These are phyloP conservation scores for Lentinula edodes DNA, from an alignment of 768 basidiomycete species.

Conservation along the genomic window DNA sequence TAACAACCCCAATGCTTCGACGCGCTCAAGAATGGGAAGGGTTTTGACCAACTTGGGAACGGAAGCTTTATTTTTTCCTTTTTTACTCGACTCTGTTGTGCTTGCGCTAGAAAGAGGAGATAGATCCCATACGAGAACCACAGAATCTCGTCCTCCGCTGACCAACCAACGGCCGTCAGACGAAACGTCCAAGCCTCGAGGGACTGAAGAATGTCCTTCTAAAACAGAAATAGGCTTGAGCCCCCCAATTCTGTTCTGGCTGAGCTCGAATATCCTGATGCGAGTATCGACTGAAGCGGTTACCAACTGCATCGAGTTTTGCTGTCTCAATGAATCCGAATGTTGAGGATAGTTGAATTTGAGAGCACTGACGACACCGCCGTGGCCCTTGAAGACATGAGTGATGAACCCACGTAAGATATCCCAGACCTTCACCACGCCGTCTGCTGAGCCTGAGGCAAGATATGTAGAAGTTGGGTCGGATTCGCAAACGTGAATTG, in stretches of 20 bases:
- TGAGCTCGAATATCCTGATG: constrained; percentile 89
- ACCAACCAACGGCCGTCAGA: constrained; percentile 85
- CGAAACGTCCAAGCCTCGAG: constrained; percentile 83
- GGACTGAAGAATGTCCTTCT: constrained; percentile 94
- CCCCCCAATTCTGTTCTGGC: constrained; percentile 47
- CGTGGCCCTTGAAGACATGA: constrained; percentile 94
- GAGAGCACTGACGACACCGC: constrained; percentile 93
- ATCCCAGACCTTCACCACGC: constrained; percentile 96
- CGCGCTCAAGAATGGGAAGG: constrained; percentile 75
- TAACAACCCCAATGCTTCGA: constrained; percentile 81
- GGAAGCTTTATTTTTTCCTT: constrained; percentile 41
- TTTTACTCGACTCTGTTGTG: constrained; percentile 23
- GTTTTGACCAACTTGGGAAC: constrained; percentile 68
- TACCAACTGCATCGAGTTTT: constrained; percentile 68
- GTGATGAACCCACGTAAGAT: constrained; percentile 83
- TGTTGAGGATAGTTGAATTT: constrained; percentile 76
- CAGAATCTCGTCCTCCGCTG: constrained; percentile 89
- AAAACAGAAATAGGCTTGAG: constrained; percentile 69
- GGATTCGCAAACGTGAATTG: constrained; percentile 81
- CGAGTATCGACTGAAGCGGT: constrained; percentile 91
- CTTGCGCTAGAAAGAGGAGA: constrained; percentile 22
- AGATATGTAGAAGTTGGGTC: constrained; percentile 88
- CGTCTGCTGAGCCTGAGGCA: constrained; percentile 95
- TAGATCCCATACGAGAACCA: constrained; percentile 91
- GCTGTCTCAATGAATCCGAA: constrained; percentile 38